A percentile compares a stretch with the other conserved stretches of the same genome.
Conservation (phyloP, 2,329 filamentous ascomycete genomes). For the Aspergillus tamarii region DNA sequence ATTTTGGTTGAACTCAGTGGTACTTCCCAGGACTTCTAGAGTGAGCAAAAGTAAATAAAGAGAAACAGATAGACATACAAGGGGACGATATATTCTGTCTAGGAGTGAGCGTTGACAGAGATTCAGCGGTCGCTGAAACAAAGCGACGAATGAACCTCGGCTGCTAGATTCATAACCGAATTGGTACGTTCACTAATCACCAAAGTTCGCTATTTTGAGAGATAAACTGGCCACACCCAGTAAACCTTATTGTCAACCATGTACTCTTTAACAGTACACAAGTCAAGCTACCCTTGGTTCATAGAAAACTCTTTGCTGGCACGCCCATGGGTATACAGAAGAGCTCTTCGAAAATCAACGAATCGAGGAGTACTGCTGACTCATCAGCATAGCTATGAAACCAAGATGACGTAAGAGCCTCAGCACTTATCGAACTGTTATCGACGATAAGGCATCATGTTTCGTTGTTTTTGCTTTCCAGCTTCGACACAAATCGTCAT, state of each 20-base stretch:
- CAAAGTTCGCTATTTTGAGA: not conserved
- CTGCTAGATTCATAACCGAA: not conserved
- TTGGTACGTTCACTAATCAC: conserved; percentile 8
- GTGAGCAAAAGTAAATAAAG: not conserved
- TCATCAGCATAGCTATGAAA: not conserved
- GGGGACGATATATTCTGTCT: not conserved
- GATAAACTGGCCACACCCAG: not conserved
- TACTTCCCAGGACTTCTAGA: not conserved
- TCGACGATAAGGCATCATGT: not conserved
- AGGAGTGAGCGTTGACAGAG: not conserved
- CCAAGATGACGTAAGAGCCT: not conserved
- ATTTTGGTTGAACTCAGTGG: conserved; percentile 12
- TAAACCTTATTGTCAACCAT: not conserved
- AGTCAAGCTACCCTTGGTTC: not conserved
- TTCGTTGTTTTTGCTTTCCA: not conserved
- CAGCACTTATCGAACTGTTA: not conserved
- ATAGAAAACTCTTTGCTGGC: not conserved
- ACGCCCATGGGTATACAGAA: no score
- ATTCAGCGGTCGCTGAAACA: not conserved
- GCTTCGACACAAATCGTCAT: not conserved
- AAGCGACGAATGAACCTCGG: conserved; percentile 4
- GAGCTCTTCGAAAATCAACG: not conserved
- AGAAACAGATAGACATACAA: not conserved
- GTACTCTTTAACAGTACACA: no score
- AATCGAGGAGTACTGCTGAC: not conserved